Base-by-base conservation (phyloP, 1,284 basidiomycete species). In the Trichosporon ovoides region DNA sequence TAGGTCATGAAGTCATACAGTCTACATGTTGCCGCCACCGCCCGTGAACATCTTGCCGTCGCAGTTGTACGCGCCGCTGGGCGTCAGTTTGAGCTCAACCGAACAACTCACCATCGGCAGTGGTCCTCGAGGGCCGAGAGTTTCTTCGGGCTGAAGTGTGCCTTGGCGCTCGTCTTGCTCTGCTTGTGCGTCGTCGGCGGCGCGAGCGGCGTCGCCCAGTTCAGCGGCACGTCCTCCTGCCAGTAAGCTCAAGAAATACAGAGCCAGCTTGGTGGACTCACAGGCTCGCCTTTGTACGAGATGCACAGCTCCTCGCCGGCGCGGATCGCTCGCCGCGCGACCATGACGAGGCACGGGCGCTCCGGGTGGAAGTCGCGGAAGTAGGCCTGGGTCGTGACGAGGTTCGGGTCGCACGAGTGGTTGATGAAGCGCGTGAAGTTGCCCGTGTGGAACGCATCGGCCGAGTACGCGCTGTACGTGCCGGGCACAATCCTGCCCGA, bases 381-480 rank as follows among this genome's bases (percentile, higher is more conserved):
- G 61, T 89, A 87, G 34, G 85, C 86, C 1, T 88, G 81, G n/a
- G 82, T 80, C 12, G 91, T 81, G 5, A 73, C 73, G 61, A 88
- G 84, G 71, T 95, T 96, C 0, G 92, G 91, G 61, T 90, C 85
- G 69, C 91, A 95, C 16, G 87, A 91, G 68, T 95, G 91, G 67
- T 93, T 93, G 24, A 75, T 68, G 46, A 66, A 77, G 28, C 74
- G 69, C 2, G 74, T 76, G 55, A 70, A 75, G 71, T 77, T 58
- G 40, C 24, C 19, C 2, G 50, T 63, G 24, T 48, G 43, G 43
- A 48, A 48, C 14, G 43, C 43, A 12, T 48, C 43, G 28, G 43
- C 31, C 40, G 58, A 46, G 49, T 51, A 51, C 19, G 49, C 49
- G 34, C 18, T 20, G 33, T 51, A 51, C 33, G 49, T 51, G 18